Base-by-base conservation (phyloP, 2,329 filamentous ascomycete genomes). In the Microdochium bolleyi region DNA sequence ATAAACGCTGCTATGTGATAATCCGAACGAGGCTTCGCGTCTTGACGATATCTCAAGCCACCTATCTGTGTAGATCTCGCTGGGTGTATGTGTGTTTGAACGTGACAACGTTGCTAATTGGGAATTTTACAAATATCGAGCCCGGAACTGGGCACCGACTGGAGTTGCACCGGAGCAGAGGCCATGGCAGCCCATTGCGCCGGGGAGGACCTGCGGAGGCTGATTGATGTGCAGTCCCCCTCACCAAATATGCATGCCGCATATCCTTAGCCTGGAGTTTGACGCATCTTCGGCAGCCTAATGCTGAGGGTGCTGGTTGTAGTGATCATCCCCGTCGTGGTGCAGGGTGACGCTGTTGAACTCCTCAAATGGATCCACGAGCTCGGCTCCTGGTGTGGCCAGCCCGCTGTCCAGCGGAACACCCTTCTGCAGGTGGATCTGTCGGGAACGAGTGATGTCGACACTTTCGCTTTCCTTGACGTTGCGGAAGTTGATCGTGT, bases 321-420 rank as follows among this genome's bases (percentile, higher is more conserved):
- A 19, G 50, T 73, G 68, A 52, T 91, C 88, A 60, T 96, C 92
- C 16, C 91, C 94, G 53, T 97, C 94, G 66, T 99, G 94, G 69
- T 97, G 92, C 56, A 99, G 76, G 50, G 94, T 99, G 44, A 99
- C 92, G 66, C 90, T 95, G 76, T 97, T 99, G 72, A 99, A 99
- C 69, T 97, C 94, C 70, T 96, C 89, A 66, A 99, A 99, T 1
- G 94, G 94, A 77, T 99, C 94, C 3, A 82, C 77, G 37, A 86
- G 67, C 66, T 96, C 92, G 37, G 79, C 88, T 48, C 88, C 89
- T 1, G 92, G 92, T 2, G 92, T 97, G 2, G 87, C 83, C 51
- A 95, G 76, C 1, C 89, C 89, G 46, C 87, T 92, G 65, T 96
- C 91, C 55, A 96, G 74, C 9, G 91, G 90, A 13, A 96, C 89